Evolutionary conservation across 2,329 filamentous ascomycete genomes (phyloP).

Genomic region (Alternaria sp.): DNA sequence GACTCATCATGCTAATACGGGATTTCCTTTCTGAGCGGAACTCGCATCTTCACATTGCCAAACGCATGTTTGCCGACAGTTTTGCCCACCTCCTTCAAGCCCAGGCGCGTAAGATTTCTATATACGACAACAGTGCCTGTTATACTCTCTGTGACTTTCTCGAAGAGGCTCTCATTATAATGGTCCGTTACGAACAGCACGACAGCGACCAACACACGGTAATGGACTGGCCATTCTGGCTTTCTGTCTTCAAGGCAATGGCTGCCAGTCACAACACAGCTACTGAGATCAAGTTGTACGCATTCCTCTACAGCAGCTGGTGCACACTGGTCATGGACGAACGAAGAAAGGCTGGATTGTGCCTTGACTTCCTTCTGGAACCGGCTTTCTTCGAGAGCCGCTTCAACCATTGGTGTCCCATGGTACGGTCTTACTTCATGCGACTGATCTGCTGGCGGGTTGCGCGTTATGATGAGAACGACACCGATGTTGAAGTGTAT

Average conservation of each 20-base stretch:
- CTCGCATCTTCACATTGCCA: constrained; percentile 62
- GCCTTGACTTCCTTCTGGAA: constrained; percentile 76
- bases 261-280: constrained; percentile 85
- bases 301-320: constrained; percentile 84
- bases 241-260: constrained; percentile 80
- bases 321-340: constrained; percentile 72
- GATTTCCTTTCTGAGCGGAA: constrained; percentile 75
- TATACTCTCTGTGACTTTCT: constrained; percentile 92
- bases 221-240: constrained; percentile 85
- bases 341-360: constrained; percentile 73
- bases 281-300: constrained; percentile 84
- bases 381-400: constrained; percentile 79
- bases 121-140: constrained; percentile 83
- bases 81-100: constrained; percentile 78
- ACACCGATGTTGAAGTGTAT: constrained; percentile 72
- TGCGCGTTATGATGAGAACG: constrained; percentile 75
- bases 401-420: constrained; percentile 95
- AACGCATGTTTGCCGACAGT: constrained; percentile 76
- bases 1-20: constrained; percentile 80
- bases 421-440: constrained; percentile 94
- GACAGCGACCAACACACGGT: constrained; percentile 56
- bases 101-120: constrained; percentile 75
- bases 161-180: constrained; percentile 77
- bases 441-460: constrained; percentile 89
- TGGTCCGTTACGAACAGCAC: constrained; percentile 67